Evolutionary conservation across 148 eudicot genomes (phyloP).

Genomic region (Rhododendron ferrugineum): DNA sequence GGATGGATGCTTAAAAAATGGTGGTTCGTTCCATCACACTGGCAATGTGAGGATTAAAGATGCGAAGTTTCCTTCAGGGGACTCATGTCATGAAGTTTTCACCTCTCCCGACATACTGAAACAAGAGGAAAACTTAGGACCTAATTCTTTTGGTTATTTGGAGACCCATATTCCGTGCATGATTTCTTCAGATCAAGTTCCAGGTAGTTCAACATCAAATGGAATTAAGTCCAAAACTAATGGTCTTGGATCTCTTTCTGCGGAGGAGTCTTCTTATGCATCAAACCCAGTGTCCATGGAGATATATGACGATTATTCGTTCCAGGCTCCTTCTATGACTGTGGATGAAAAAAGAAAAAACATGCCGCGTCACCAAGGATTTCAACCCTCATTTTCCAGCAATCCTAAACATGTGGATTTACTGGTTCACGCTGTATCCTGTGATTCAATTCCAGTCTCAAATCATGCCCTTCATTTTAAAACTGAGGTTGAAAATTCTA

Average conservation of each 20-base stretch:
- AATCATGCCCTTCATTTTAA: constrained; percentile 26
- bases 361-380: constrained; percentile 25
- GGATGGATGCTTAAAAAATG: constrained; percentile 25
- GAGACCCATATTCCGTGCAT: constrained; percentile 26
- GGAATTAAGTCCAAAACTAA: constrained; percentile 41
- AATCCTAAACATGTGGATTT: constrained; percentile 20
- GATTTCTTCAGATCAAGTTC: constrained; percentile 31
- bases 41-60: constrained; percentile 26
- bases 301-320: constrained; percentile 11
- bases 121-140: constrained; percentile 24
- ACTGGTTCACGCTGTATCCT: constrained; percentile 20
- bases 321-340: constrained; percentile 25
- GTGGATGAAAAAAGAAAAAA: constrained; percentile 32
- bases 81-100: constrained; percentile 26
- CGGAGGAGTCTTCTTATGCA: constrained; percentile 43
- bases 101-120: constrained; percentile 33
- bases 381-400: constrained; percentile 15
- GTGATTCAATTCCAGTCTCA: constrained; percentile 25
- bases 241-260: constrained; percentile 34
- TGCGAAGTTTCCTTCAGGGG: constrained; percentile 20
- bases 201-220: constrained; percentile 28
- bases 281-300: constrained; percentile 31
- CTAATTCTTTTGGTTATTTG: constrained; percentile 26
- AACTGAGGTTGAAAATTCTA: constrained; percentile 35
- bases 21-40: constrained; percentile 22